phyloP scores from a whole-genome alignment of 2,329 filamentous ascomycete species.

The Colletotrichum ledebouriae region DNA sequence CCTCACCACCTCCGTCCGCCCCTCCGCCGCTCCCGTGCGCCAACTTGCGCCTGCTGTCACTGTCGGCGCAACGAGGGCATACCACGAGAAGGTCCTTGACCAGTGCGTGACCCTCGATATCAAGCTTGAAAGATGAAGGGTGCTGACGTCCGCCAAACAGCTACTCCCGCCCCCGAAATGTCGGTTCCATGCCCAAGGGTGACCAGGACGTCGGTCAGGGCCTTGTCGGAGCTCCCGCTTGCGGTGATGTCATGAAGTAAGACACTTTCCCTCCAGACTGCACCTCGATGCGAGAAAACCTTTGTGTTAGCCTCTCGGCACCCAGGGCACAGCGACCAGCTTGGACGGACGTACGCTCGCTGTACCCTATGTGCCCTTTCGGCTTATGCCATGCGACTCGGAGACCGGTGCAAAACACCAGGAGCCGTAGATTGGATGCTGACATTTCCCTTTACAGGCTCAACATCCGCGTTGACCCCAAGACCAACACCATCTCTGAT shows the following conservation, averaged over 20 bases:
- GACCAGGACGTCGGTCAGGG: slow-evolving; percentile 90
- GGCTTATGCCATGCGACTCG: no score
- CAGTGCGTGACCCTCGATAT: slow-evolving; percentile 74
- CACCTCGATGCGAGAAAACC: neutral
- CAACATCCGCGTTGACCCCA: slow-evolving; percentile 89
- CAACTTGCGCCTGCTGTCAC: slow-evolving; percentile 58
- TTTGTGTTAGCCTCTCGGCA: neutral
- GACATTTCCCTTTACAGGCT: slow-evolving; percentile 56
- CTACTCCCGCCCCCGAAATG: slow-evolving; percentile 67
- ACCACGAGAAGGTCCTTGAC: slow-evolving; percentile 77
- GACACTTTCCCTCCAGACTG: neutral
- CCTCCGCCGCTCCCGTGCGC: slow-evolving; percentile 55
- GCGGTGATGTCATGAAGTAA: slow-evolving; percentile 89
- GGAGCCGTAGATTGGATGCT: slow-evolving; percentile 7
- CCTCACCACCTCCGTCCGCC: slow-evolving; percentile 55
- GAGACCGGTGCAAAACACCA: no score
- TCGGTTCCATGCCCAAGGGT: slow-evolving; percentile 75
- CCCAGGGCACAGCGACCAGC: neutral
- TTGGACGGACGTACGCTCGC: neutral
- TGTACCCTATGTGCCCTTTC: neutral
- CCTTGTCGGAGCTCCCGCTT: slow-evolving; percentile 89
- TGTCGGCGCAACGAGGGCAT: slow-evolving; percentile 59
- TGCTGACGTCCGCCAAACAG: slow-evolving; percentile 57
- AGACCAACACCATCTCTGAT: slow-evolving; percentile 89
- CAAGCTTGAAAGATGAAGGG: slow-evolving; percentile 60